phyloP scores from a whole-genome alignment of 1,139 yeast genomes.

The Suhomyces choctaworum region DNA sequence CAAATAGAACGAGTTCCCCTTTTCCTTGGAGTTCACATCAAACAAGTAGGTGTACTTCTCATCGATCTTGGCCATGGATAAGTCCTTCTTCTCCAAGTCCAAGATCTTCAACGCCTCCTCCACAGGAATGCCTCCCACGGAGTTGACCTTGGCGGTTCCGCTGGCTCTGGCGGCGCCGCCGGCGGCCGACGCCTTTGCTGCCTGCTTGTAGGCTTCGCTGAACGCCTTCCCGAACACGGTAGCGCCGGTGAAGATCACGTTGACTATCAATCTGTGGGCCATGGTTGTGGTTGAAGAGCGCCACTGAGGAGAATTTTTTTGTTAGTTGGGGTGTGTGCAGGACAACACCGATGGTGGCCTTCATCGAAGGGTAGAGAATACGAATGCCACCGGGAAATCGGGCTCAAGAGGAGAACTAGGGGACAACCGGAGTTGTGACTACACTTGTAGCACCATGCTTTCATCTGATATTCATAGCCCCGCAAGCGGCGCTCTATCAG shows the following conservation, averaged over 20 bases:
- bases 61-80: conserved; percentile 61
- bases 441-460: conserved; percentile 32
- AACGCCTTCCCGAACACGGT: conserved; percentile 95
- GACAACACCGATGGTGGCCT: neutral
- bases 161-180: conserved; percentile 51
- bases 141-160: conserved; percentile 42
- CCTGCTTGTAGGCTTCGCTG: conserved; percentile 95
- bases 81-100: conserved; percentile 65
- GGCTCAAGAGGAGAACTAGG: no score
- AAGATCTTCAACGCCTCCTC: conserved; percentile 92
- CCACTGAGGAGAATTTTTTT: conserved; percentile 5
- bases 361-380: no score
- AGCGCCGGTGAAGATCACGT: conserved; percentile 91
- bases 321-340: neutral
- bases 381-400: no score
- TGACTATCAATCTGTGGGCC: conserved; percentile 92
- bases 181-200: conserved; percentile 82
- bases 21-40: conserved; percentile 86
- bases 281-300: conserved; percentile 19
- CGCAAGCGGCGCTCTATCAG: conserved; percentile 16
- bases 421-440: conserved; percentile 3
- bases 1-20: conserved; percentile 89
- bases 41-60: conserved; percentile 81
- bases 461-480: conserved; percentile 23
- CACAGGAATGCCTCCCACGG: conserved; percentile 74